These are phyloP conservation scores for Choricystis sp. DNA, from an alignment of 139 green algal species.

Conservation along the genomic window DNA sequence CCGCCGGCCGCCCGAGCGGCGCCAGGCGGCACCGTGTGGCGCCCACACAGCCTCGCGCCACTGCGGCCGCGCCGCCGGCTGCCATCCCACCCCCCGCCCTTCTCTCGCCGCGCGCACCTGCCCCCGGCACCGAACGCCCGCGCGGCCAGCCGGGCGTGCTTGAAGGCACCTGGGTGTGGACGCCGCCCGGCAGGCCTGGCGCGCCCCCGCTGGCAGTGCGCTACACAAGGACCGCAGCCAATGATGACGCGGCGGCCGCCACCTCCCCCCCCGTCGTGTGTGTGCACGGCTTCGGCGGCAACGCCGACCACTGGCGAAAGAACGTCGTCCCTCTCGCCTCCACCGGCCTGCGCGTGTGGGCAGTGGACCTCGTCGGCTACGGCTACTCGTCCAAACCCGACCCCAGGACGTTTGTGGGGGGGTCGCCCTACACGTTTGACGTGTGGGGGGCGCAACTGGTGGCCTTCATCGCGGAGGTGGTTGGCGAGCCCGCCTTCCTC, in stretches of 20 bases:
- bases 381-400: conserved; percentile 60
- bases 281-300: conserved; percentile 89
- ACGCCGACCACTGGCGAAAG: conserved; percentile 80
- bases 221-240: conserved; percentile 3
- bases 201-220: conserved; percentile 11
- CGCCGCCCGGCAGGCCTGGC: conserved; percentile 17
- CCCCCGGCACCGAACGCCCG: no score
- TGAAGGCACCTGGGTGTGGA: conserved; percentile 56
- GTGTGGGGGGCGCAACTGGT: conserved; percentile 46
- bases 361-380: conserved; percentile 88
- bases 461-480: conserved; percentile 52
- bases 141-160: conserved; percentile 17
- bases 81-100: no score
- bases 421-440: conserved; percentile 63
- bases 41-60: no score
- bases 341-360: conserved; percentile 32
- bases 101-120: no score
- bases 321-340: conserved; percentile 53
- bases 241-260: background rate
- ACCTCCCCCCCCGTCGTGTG: conserved; percentile 28
- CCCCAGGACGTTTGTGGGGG: conserved; percentile 25
- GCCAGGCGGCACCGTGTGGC: no score
- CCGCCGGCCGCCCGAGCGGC: no score
- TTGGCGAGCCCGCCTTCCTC: conserved; percentile 43
- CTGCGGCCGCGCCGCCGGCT: no score